Percentiles rank a stretch among this genome's conserved stretches.
These are phyloP conservation scores for Erysimum cheiranthoides DNA, from an alignment of 345 rosid species.

Conservation along the genomic window DNA sequence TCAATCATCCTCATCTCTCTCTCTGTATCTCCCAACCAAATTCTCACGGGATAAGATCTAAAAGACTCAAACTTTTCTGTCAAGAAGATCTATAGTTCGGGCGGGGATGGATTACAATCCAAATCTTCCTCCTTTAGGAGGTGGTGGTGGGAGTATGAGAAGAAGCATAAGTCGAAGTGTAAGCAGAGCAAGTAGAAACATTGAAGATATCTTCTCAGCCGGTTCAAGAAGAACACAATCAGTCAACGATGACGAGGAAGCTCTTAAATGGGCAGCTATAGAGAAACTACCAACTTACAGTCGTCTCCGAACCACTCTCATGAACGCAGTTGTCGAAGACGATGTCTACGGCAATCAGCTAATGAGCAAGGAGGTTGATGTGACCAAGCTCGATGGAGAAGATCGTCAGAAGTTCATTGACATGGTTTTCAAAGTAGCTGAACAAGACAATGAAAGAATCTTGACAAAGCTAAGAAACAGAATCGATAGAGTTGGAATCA, in stretches of 20 bases:
- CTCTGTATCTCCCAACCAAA: background rate
- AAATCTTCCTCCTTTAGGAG: constrained; percentile 31
- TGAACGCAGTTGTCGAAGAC: constrained; percentile 59
- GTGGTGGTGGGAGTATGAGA: constrained; percentile 41
- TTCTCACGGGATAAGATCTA: background rate
- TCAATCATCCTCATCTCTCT: background rate
- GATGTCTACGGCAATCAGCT: constrained; percentile 50
- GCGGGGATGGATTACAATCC: constrained; percentile 35
- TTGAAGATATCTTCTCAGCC: constrained; percentile 60
- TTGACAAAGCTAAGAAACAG: constrained; percentile 72
- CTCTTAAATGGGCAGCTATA: constrained; percentile 94
- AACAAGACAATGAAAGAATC: constrained; percentile 86
- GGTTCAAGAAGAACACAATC: constrained; percentile 55
- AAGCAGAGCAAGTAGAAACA: constrained; percentile 65
- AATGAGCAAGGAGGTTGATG: constrained; percentile 64
- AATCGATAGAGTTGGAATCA: constrained; percentile 89
- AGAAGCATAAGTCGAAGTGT: constrained; percentile 61
- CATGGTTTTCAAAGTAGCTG: constrained; percentile 74
- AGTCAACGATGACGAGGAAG: constrained; percentile 79
- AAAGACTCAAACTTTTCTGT: background rate
- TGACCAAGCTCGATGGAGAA: constrained; percentile 64
- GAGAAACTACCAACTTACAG: constrained; percentile 86
- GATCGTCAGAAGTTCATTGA: constrained; percentile 80
- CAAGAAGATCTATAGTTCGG: background rate
- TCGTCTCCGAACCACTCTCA: constrained; percentile 73